Evolutionary conservation across 345 rosid genomes (phyloP).

Genomic region (Lenwebbia sp.): DNA sequence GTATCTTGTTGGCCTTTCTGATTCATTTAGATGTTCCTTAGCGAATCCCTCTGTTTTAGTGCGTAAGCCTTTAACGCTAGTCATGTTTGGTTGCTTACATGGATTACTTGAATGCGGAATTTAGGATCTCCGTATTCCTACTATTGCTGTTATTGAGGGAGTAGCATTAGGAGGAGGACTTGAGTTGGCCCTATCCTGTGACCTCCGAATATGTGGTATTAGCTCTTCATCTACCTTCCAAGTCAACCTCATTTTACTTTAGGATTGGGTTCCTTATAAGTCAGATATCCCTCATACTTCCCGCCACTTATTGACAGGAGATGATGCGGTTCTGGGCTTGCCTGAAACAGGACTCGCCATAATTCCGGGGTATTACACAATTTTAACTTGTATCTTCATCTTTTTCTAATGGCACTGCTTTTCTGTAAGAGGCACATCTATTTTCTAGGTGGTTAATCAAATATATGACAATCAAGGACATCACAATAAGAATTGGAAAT

Average conservation of each 20-base stretch:
- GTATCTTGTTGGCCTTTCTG: background rate
- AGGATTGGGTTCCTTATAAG: background rate
- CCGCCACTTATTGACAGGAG: constrained; percentile 28
- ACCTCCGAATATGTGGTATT: constrained; percentile 84
- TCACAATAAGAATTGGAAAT: background rate
- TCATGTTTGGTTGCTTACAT: background rate
- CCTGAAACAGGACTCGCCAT: constrained; percentile 98
- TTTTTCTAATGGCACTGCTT: background rate
- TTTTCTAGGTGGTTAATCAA: background rate
- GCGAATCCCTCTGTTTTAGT: background rate
- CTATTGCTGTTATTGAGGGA: constrained; percentile 87
- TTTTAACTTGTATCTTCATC: background rate
- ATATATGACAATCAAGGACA: background rate
- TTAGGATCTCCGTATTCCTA: constrained; percentile 64
- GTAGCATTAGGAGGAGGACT: constrained; percentile 95
- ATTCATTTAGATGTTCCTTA: background rate
- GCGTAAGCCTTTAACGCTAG: background rate
- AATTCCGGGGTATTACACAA: constrained; percentile 62
- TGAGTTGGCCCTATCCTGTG: constrained; percentile 91
- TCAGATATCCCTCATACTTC: background rate
- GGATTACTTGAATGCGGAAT: background rate
- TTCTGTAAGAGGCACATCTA: background rate
- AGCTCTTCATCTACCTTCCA: background rate
- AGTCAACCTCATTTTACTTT: background rate
- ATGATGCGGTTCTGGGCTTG: constrained; percentile 69